Evolutionary conservation across 805 yeast genomes (phyloP), one percentile per base, ranked within the genome.

Genomic region (Scheffersomyces ergatensis): DNA sequence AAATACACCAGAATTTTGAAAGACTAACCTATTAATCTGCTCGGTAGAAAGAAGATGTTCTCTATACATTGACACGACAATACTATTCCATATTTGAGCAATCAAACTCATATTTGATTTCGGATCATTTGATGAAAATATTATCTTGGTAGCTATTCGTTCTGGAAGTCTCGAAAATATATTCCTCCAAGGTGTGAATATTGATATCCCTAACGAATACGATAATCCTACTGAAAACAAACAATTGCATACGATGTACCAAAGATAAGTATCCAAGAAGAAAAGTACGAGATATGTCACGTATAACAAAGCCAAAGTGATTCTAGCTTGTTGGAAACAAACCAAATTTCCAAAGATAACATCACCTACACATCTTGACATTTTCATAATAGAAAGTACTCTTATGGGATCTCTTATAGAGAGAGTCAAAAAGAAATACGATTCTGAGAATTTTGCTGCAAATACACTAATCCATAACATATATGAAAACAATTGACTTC

Each of bases 141-240:
- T 37, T 2, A 65, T 41, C 40, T 65, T 65, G 17, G 58, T 49
- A 18, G 54, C 44, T 15, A 66, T 58, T 36, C 70, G 46, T 34
- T 64, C 70, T 3, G 72, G 72, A 17, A 66, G 45, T 31, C 65
- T 51, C 8, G 55, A 50, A 43, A 62, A 66, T 7, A 63, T 58
- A 37, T 62, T 63, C 38, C 56, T 56, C 72, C 72, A 65, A 2
- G 72, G 72, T 8, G 65, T 63, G 46, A 65, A 63, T 3, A 65
- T 55, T 6, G 70, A 63, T 7, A 57, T 53, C 0, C 70, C 70
- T 3, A 49, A 42, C 6, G 62, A 52, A 44, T 60, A 60, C 13
- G 70, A 61, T 18, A 65, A 46, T 2, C 50, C 53, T 4, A 62
- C 55, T 5, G 70, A 63, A 43, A 66, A 62, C 4, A 64, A 33